Base-by-base conservation (phyloP, 352 stramenopile genomes). In the Globisporangium polare region DNA sequence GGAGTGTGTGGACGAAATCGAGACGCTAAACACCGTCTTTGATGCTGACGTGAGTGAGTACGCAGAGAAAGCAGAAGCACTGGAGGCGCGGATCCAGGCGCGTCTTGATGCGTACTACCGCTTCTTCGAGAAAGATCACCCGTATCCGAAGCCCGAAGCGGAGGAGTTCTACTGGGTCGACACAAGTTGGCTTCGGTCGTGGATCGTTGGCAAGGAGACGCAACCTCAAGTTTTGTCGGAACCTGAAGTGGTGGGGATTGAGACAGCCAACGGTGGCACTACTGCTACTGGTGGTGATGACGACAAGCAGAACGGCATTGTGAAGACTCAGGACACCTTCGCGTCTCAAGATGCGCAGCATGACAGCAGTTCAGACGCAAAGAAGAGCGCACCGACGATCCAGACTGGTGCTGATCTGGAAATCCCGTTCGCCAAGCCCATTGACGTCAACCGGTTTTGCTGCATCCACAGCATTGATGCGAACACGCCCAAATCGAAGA, bases 81-180 rank as follows among this genome's bases (percentile, higher is more conserved):
- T 89, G 33, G 78, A 89, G 50, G 52, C 61, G 41, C 73, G 83
- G 2, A 89, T 90, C 9, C 53, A 81, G 37, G 70, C 76, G 31
- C 75, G 77, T 17, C 47, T 77, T 17, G 67, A 91, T 31, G 78
- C 72, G 7, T 89, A 90, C 62, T 74, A 81, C 58, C 70, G 55
- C 3, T 86, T 82, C 47, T 89, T 92, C 33, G 74, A 88, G 37
- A 80, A 79, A n/a, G 64, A 67, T 17, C 58, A 73, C 24, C 77
- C 80, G 13, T 82, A 80, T 66, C 63, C 66, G 2, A 70, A 74
- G 2, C n/a, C 70, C 3, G 58, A 73, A 8, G 57, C 67, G 5
- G 53, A 47, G 5, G 53, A 74, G 12, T 90, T 81, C 53, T 90
- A 88, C 35, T 92, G 83, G 83, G 71, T 92, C n/a, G 79, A 89